Conservation (phyloP, 768 basidiomycete genomes). For the Panellus pusillus region DNA sequence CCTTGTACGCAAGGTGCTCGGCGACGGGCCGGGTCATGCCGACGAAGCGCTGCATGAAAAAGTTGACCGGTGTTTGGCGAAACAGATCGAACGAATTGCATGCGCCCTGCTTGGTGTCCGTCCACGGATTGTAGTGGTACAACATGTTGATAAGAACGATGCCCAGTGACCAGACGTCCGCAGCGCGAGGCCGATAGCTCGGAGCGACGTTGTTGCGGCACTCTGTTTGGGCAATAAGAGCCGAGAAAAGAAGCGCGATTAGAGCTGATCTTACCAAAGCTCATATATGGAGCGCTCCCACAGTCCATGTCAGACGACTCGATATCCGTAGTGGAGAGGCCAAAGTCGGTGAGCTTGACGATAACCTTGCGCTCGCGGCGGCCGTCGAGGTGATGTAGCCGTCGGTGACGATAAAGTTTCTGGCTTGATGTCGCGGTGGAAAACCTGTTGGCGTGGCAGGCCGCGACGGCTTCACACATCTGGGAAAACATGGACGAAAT, state of each 20-base stretch:
- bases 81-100: constrained; percentile 83
- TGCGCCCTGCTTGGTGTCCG: constrained; percentile 82
- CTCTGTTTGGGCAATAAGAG: constrained; percentile 50
- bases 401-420: constrained; percentile 98
- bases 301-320: constrained; percentile 97
- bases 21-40: constrained; percentile 89
- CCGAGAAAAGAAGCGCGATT: constrained; percentile 1
- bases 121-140: constrained; percentile 99
- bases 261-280: constrained; percentile 66
- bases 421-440: constrained; percentile 98
- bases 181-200: constrained; percentile 89
- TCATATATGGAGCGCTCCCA: constrained; percentile 98
- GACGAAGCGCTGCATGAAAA: constrained; percentile 87
- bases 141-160: constrained; percentile 99
- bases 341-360: constrained; percentile 97
- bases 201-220: constrained; percentile 97
- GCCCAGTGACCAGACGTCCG: constrained; percentile 98
- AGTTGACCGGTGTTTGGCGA: constrained; percentile 74
- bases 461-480: constrained; percentile 97
- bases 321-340: constrained; percentile 85
- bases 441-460: constrained; percentile 91
- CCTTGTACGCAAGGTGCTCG: constrained; percentile 77
- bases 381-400: constrained; percentile 58
- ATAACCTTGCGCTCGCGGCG: constrained; percentile 81
- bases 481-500: constrained; percentile 97